These are phyloP conservation scores for Monosporozyma solicola DNA, from an alignment of 805 yeast genomes.

Conservation along the genomic window DNA sequence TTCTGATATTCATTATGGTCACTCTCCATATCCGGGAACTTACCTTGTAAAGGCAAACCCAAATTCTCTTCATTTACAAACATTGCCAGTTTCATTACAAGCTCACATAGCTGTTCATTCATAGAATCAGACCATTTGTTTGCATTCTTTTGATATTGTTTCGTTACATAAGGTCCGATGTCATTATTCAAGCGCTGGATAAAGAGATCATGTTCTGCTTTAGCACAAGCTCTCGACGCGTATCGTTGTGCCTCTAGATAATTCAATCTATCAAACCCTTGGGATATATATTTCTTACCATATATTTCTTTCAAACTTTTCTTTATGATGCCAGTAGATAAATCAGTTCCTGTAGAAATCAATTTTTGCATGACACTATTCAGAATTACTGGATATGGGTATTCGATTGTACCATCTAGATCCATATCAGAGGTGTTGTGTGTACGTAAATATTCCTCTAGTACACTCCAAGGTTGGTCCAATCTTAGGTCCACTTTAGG, in stretches of 20 bases:
- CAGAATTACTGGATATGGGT: slow-evolving; percentile 39
- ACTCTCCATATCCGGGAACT: slow-evolving; percentile 83
- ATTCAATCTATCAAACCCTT: slow-evolving; percentile 31
- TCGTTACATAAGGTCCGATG: background rate
- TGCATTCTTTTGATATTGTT: background rate
- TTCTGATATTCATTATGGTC: slow-evolving; percentile 52
- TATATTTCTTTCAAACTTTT: slow-evolving; percentile 1
- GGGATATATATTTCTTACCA: slow-evolving; percentile 26
- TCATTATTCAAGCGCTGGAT: background rate
- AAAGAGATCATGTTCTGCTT: background rate
- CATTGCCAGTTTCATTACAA: slow-evolving; percentile 5
- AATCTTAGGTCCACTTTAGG: slow-evolving; percentile 54
- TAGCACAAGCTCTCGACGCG: slow-evolving; percentile 33
- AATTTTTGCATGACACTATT: slow-evolving; percentile 1
- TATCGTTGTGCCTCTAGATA: slow-evolving; percentile 44
- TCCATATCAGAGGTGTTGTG: slow-evolving; percentile 42
- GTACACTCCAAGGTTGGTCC: slow-evolving; percentile 64
- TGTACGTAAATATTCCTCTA: slow-evolving; percentile 41
- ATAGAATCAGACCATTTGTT: slow-evolving; percentile 7
- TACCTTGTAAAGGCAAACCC: slow-evolving; percentile 55
- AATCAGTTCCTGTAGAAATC: background rate
- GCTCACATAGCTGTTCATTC: slow-evolving; percentile 6
- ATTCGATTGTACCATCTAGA: slow-evolving; percentile 33
- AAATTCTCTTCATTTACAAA: slow-evolving; percentile 3
- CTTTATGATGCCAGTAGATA: background rate